phyloP scores from a whole-genome alignment of 371 early-diverging fungal genomes.

The Mucor velutinosus region DNA sequence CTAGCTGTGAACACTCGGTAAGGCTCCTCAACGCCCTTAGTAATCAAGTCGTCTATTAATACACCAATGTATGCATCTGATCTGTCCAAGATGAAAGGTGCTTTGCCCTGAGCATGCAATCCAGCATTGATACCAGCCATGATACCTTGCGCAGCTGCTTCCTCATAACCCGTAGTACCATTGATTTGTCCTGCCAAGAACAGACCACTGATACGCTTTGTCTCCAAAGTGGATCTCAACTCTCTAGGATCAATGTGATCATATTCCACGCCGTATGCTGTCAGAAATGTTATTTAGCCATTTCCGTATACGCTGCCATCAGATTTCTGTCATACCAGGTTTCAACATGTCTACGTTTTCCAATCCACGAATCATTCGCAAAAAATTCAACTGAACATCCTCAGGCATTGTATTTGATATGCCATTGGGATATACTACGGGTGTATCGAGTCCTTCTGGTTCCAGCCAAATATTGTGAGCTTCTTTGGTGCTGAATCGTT shows the following conservation, averaged over 20 bases:
- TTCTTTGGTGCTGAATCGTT: slow-evolving; percentile 68
- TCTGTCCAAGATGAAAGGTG: slow-evolving; percentile 72
- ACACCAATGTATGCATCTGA: slow-evolving; percentile 89
- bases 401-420: slow-evolving; percentile 86
- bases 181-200: slow-evolving; percentile 89
- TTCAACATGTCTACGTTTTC: slow-evolving; percentile 78
- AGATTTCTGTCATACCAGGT: slow-evolving; percentile 45
- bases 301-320: not conserved
- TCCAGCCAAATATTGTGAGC: slow-evolving; percentile 84
- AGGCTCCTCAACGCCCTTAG: slow-evolving; percentile 85
- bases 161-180: slow-evolving; percentile 90
- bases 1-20: slow-evolving; percentile 85
- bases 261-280: slow-evolving; percentile 82
- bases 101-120: slow-evolving; percentile 47
- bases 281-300: not conserved
- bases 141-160: slow-evolving; percentile 86
- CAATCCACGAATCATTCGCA: slow-evolving; percentile 77
- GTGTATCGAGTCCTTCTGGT: slow-evolving; percentile 74
- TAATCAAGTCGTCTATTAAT: slow-evolving; percentile 82
- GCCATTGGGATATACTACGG: slow-evolving; percentile 83
- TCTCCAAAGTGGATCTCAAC: slow-evolving; percentile 76
- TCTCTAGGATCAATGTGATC: slow-evolving; percentile 88
- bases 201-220: slow-evolving; percentile 75
- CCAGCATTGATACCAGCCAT: slow-evolving; percentile 89
- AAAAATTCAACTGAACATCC: slow-evolving; percentile 70